Evolutionary conservation across 2,329 filamentous ascomycete species (phyloP), one percentile per base, ranked within the genome.

Genomic region (Sarocladiaceae sp.): DNA sequence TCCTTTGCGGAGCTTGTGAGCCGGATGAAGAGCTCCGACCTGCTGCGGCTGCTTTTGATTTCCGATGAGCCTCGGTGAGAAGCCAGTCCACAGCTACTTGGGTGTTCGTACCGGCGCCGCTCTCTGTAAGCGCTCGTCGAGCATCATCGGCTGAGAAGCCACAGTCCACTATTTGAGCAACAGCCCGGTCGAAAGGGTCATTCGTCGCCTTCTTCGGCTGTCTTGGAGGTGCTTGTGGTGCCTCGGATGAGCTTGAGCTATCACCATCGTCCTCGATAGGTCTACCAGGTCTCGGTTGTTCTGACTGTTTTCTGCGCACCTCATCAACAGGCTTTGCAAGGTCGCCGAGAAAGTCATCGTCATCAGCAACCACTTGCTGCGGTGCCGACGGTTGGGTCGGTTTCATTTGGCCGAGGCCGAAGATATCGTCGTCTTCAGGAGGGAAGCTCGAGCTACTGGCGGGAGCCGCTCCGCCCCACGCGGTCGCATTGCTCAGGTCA

Each of bases 111-210:
- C 90, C 89, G 3, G 84, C 85, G 3, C 90, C 87, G 28, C 88
- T 96, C 61, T 90, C 87, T 11, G 84, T 83, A 36, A 99, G 71
- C 4, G 91, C 94, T 56, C 86, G 78, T 51, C 81, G 80, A n/a
- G 94, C 87, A 62, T 91, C 90, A 54, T 96, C 89, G 0, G 84
- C 79, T 0, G 90, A 84, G 60, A 99, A 99, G 1, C 94, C 94
- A 82, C 97, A 97, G 59, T 97, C 93, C 3, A 97, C 84, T 23
- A 99, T 73, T 65, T 97, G 90, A 10, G 89, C 90, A 23, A 97
- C 82, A 10, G 91, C 89, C 58, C 81, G 83, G 62, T 96, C 90
- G 53, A 87, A 84, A 1, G 70, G 57, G 54, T 74, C 67, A 58
- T 68, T 62, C 33, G 59, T 62, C 17, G 60, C 54, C 37, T 54